Base-by-base conservation (phyloP, 2,329 filamentous ascomycete species). In the Verticillium isaacii region DNA sequence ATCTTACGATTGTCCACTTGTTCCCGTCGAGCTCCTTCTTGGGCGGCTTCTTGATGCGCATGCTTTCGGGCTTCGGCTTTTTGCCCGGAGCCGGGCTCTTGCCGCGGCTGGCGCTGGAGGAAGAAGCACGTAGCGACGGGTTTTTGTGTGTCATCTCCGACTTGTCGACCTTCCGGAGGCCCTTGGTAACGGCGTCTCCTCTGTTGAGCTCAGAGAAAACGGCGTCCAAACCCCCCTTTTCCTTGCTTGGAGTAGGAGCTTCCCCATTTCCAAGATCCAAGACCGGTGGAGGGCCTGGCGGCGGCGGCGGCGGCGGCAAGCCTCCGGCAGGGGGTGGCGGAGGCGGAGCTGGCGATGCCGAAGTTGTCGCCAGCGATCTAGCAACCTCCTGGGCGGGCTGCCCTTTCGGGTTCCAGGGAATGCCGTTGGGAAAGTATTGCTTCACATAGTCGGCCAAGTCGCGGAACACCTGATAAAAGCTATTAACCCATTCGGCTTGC, bases 141-240 rank as follows among this genome's bases (percentile, higher is more conserved):
- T 99, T 99, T 82, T 98, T 98, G 79, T 99, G 95, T 63, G 95
- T 99, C 94, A 97, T 97, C 75, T 98, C 84, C 60, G 91, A 95
- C 72, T 89, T 90, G 78, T 97, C 94, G 58, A 99, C 95, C 81
- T 97, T 99, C 67, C 91, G 90, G 39, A 99, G 83, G 36, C 91
- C 89, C 67, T 91, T 88, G 4, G 95, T 99, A 63, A 99, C 91
- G n/a, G 86, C 83, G 63, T 91, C 87, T 62, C 95, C 95, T 73
- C 90, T 89, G 78, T 98, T 98, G 60, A 99, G 80, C 67, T 97
- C 90, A 50, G 89, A 89, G 74, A 99, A 99, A 2, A 99, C 93
- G 29, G 94, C 93, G 25, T 88, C 87, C 75, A 97, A 87, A 61
- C 94, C 93, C 32, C 83, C 75, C 8, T 76, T 75, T 32, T 19